A percentile compares a stretch with the other conserved stretches of the same genome.
phyloP scores from a whole-genome alignment of 2,329 filamentous ascomycete genomes.

The Botrytis fabae region DNA sequence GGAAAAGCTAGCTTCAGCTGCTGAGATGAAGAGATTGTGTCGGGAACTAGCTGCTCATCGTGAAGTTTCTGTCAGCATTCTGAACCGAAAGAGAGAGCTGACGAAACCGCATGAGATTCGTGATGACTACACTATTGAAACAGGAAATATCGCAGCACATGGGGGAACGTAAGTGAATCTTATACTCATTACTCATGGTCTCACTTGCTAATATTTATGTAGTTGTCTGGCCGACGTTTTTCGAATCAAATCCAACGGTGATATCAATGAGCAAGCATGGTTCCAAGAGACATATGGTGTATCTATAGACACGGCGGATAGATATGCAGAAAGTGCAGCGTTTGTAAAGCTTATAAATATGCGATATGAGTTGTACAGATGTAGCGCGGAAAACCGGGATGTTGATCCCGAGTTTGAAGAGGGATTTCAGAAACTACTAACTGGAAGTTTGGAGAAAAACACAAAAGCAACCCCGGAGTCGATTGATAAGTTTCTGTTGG shows the following conservation, averaged over 20 bases:
- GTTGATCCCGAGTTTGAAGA: not conserved
- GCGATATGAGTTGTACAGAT: slow-evolving; percentile 10
- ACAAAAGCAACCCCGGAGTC: not conserved
- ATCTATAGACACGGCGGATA: not conserved
- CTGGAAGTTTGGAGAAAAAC: not conserved
- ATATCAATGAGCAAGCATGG: not conserved
- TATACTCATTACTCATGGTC: not conserved
- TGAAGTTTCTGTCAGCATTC: slow-evolving; percentile 8
- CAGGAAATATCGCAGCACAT: slow-evolving; percentile 9
- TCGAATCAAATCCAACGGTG: not conserved
- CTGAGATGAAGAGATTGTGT: not conserved
- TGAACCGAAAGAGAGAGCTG: slow-evolving; percentile 6
- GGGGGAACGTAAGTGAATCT: slow-evolving; percentile 15
- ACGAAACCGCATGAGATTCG: not conserved
- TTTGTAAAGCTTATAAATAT: slow-evolving; percentile 14
- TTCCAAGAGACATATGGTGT: slow-evolving; percentile 2
- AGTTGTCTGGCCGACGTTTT: slow-evolving; percentile 14
- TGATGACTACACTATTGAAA: not conserved
- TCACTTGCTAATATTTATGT: not conserved
- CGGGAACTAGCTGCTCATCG: not conserved
- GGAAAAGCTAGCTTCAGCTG: not conserved
- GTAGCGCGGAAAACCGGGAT: not conserved
- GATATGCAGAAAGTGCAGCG: not conserved
- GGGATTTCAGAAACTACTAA: not conserved
- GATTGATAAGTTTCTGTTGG: not conserved